Evolutionary conservation across 2,329 filamentous ascomycete species (phyloP).

Genomic region (Phaeosphaeriaceae sp.): DNA sequence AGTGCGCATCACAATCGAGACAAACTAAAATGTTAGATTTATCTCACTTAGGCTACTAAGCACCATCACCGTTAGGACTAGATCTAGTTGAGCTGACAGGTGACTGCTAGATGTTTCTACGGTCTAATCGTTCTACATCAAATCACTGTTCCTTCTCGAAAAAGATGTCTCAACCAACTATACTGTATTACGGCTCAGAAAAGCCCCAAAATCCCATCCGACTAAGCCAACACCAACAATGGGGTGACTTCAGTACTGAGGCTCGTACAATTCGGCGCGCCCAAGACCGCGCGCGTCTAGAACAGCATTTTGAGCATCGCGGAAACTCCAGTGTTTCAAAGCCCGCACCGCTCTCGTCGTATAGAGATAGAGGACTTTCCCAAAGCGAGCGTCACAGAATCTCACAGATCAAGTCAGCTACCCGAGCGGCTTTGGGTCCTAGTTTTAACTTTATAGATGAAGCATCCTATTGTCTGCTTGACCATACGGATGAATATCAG

Average conservation of each 20-base stretch:
- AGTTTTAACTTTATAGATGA: constrained; percentile 16
- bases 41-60: background rate
- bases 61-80: background rate
- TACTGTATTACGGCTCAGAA: background rate
- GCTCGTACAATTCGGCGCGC: background rate
- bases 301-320: constrained; percentile 6
- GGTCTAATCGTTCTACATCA: too few relatives aligned
- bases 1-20: background rate
- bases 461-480: background rate
- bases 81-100: too few relatives aligned
- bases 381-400: constrained; percentile 6
- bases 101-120: background rate
- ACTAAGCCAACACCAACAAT: background rate
- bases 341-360: constrained; percentile 3
- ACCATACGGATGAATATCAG: background rate
- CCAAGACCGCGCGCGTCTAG: constrained; percentile 5
- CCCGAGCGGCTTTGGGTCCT: constrained; percentile 15
- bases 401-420: constrained; percentile 18
- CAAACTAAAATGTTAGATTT: background rate
- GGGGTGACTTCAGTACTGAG: background rate
- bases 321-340: background rate
- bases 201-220: background rate
- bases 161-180: background rate
- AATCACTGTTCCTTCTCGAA: too few relatives aligned
- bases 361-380: constrained; percentile 4